A percentile compares a stretch with the other conserved stretches of the same genome.
Evolutionary conservation across 805 yeast genomes (phyloP).

Genomic region (Vanderwaltozyma yarrowii): DNA sequence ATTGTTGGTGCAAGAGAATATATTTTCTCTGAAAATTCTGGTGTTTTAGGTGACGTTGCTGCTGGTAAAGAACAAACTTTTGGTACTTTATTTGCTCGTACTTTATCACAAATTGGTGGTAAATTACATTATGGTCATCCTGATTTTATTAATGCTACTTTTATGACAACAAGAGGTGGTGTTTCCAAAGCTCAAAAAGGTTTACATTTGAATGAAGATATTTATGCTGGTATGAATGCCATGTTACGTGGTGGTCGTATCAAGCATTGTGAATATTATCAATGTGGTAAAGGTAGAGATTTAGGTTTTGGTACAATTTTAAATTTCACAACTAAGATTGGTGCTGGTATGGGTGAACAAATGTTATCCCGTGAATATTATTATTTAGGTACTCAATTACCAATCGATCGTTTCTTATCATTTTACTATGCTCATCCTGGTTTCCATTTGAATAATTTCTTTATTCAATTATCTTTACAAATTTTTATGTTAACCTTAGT

Average conservation of each 20-base stretch:
- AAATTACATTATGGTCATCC: slow-evolving; percentile 96
- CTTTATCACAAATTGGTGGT: slow-evolving; percentile 87
- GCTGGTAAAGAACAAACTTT: slow-evolving; percentile 97
- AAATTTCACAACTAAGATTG: slow-evolving; percentile 90
- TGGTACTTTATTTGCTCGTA: slow-evolving; percentile 90
- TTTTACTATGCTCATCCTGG: slow-evolving; percentile 97
- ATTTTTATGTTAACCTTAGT: slow-evolving; percentile 72
- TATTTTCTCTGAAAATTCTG: slow-evolving; percentile 85
- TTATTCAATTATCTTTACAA: slow-evolving; percentile 76
- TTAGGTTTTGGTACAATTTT: slow-evolving; percentile 85
- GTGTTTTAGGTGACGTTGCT: slow-evolving; percentile 90
- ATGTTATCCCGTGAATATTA: slow-evolving; percentile 84
- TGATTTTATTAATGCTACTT: slow-evolving; percentile 80
- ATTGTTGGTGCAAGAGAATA: slow-evolving; percentile 93
- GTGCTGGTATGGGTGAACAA: slow-evolving; percentile 99
- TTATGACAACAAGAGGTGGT: slow-evolving; percentile 94
- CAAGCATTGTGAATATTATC: slow-evolving; percentile 90
- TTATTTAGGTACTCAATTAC: slow-evolving; percentile 80
- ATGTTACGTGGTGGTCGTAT: slow-evolving; percentile 84
- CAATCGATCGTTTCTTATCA: slow-evolving; percentile 79
- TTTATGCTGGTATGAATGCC: slow-evolving; percentile 92
- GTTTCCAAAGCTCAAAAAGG: slow-evolving; percentile 93
- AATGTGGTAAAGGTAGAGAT: slow-evolving; percentile 96
- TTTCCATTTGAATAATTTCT: slow-evolving; percentile 82
- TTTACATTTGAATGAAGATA: slow-evolving; percentile 86